Evolutionary conservation across 2,329 filamentous ascomycete genomes (phyloP).

Genomic region (Penicillium hordei): DNA sequence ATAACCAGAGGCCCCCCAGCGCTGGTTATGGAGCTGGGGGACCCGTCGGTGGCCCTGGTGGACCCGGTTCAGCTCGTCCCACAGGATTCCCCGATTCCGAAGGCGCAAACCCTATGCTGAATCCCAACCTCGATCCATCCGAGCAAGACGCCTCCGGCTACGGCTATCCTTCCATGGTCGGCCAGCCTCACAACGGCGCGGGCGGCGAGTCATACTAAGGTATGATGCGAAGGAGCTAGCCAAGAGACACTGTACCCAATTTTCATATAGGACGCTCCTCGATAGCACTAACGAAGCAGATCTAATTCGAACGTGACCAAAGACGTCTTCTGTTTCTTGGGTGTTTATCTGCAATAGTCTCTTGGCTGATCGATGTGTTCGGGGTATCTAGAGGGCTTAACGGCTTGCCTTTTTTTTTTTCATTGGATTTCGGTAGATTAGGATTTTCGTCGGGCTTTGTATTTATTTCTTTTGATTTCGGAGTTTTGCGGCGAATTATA

Average conservation of each 20-base stretch:
- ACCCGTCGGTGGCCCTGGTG: slow-evolving; percentile 33
- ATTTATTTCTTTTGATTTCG: neutral
- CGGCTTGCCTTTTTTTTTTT: neutral
- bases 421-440: neutral
- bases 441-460: neutral
- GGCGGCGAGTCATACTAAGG: slow-evolving; percentile 46
- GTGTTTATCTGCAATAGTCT: neutral
- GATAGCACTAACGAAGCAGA: neutral
- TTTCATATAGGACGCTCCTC: neutral
- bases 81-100: slow-evolving; percentile 43
- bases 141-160: slow-evolving; percentile 48
- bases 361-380: neutral
- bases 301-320: neutral
- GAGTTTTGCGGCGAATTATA: slow-evolving; percentile 1
- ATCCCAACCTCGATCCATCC: slow-evolving; percentile 44
- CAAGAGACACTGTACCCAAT: neutral
- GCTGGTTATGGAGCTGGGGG: slow-evolving; percentile 47
- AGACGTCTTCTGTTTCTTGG: slow-evolving; percentile 11
- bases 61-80: slow-evolving; percentile 30
- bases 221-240: neutral
- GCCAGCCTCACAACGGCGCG: slow-evolving; percentile 49
- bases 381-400: neutral
- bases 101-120: slow-evolving; percentile 47
- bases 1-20: slow-evolving; percentile 59
- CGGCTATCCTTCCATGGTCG: slow-evolving; percentile 49